Base-by-base conservation (phyloP, 768 basidiomycete species). In the Mycena vulgaris region DNA sequence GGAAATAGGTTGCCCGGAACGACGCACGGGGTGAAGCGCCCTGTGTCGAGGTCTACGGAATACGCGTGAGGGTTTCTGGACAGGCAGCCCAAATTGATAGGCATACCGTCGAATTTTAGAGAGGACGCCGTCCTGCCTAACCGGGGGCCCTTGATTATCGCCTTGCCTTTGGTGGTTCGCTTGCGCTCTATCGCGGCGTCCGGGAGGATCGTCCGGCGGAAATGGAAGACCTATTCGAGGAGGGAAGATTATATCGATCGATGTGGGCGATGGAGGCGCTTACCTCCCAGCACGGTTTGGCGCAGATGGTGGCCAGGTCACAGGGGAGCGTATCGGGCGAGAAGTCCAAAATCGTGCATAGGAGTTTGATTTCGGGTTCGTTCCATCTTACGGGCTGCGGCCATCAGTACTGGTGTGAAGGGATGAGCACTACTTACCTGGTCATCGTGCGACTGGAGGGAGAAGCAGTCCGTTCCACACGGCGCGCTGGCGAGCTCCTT, bases 241-340 rank as follows among this genome's bases (percentile, higher is more conserved):
- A 19, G 13, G 23, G 27, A 45, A 37, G 14, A 11, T 13, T 3
- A 17, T n/a, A 25, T 14, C 14, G 25, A 19, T 23, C 25, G 16
- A 14, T 37, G 2, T 1, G 30, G 21, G 33, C 19, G 59, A 48
- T 49, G 40, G 3, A 28, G 16, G n/a, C 33, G 1, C 53, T 7
- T 63, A 91, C 92, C 82, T 93, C 89, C 31, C 78, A 77, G 76
- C 92, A 93, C 7, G 90, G 87, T 69, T 88, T 90, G 13, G 82
- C 81, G 75, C 88, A 88, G 19, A 92, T 78, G 1, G 81, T 75
- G 21, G 89, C 87, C 16, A 92, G 78, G 52, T 89, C 85, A 69
- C 92, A 93, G 0, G 90, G 83, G 0, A 80, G 76, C 5, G 80
- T 75, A 52, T 89, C 84, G 9, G 87, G 86, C 0, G 82, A 79